phyloP scores from a whole-genome alignment of 352 stramenopile species.

The Globisporangium recalcitrans region DNA sequence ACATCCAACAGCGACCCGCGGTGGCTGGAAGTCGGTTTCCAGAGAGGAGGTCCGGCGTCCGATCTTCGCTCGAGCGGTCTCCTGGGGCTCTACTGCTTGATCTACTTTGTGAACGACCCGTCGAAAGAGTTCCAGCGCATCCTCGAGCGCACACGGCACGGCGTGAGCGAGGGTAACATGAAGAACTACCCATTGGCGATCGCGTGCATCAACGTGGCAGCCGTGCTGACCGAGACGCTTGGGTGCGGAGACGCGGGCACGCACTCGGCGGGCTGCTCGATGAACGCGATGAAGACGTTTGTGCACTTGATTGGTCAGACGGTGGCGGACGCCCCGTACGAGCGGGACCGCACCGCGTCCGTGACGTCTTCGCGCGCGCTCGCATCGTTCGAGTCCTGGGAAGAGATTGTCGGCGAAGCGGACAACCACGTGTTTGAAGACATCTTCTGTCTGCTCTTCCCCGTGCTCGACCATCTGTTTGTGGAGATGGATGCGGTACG shows the following conservation, averaged over 20 bases:
- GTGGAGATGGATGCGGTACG: conserved; percentile 84
- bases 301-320: conserved; percentile 61
- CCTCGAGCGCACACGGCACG: conserved; percentile 66
- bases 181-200: conserved; percentile 87
- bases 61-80: conserved; percentile 78
- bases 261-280: conserved; percentile 62
- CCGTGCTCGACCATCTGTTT: conserved; percentile 76
- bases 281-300: conserved; percentile 74
- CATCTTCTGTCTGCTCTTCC: conserved; percentile 81
- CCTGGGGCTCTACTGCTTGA: conserved; percentile 81
- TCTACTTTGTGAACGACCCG: conserved; percentile 74
- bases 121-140: conserved; percentile 64
- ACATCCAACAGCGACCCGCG: conserved; percentile 68
- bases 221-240: conserved; percentile 67
- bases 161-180: conserved; percentile 84
- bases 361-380: conserved; percentile 31
- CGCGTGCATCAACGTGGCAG: conserved; percentile 79
- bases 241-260: conserved; percentile 75
- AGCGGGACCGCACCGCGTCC: conserved; percentile 21
- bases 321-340: conserved; percentile 23
- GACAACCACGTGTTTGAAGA: conserved; percentile 84
- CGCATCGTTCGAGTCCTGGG: conserved; percentile 53
- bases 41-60: conserved; percentile 72
- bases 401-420: conserved; percentile 61
- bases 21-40: conserved; percentile 83